phyloP scores from a whole-genome alignment of 495 filamentous ascomycete species.

The Podospora tetraspora region DNA sequence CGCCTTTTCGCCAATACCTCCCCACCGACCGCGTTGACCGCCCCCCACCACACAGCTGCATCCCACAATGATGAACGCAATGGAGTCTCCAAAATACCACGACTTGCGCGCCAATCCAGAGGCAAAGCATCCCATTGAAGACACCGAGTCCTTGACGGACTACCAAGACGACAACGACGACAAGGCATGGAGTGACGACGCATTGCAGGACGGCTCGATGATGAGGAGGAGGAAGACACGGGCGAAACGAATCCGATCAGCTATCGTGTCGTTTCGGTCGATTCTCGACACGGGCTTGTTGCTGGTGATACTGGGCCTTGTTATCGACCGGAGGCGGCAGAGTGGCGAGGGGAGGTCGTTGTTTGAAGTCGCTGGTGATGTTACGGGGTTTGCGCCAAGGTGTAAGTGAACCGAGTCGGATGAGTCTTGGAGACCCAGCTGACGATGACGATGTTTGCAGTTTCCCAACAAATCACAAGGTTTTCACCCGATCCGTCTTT shows the following conservation, averaged over 20 bases:
- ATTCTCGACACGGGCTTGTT: conserved; percentile 34
- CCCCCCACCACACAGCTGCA: background rate
- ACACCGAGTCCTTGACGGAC: background rate
- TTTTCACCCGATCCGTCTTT: conserved; percentile 39
- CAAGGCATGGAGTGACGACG: conserved; percentile 17
- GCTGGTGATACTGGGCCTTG: conserved; percentile 29
- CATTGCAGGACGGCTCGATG: background rate
- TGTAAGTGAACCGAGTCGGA: conserved; percentile 16
- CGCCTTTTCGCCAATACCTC: background rate
- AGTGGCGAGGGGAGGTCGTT: conserved; percentile 8
- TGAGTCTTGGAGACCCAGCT: background rate
- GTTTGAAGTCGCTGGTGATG: conserved; percentile 32
- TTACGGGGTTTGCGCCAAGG: conserved; percentile 36
- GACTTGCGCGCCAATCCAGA: background rate
- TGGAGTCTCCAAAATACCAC: conserved; percentile 12
- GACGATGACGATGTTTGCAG: conserved; percentile 15
- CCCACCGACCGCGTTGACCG: background rate
- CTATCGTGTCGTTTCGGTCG: conserved; percentile 20
- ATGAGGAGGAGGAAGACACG: background rate
- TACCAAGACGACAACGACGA: conserved; percentile 3
- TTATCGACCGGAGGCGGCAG: conserved; percentile 25
- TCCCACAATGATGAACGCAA: conserved; percentile 5
- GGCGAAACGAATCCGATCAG: background rate
- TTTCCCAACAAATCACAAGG: conserved; percentile 40
- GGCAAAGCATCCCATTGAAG: background rate